Base-by-base conservation (phyloP, 2,329 filamentous ascomycete genomes). In the Ustulina deusta region DNA sequence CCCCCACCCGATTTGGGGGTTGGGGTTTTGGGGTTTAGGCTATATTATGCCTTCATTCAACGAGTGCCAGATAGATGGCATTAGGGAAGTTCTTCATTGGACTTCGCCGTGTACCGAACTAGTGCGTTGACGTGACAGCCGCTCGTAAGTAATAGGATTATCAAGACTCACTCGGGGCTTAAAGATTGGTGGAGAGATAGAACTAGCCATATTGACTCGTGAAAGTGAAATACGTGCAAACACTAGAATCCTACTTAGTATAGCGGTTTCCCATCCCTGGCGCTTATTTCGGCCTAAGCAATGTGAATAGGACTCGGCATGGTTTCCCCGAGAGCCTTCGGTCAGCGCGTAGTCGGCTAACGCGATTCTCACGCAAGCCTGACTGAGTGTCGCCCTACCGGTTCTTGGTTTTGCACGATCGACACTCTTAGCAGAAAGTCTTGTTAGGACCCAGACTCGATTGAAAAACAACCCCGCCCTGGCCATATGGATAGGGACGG, bases 41-140 rank as follows among this genome's bases (percentile, higher is more conserved):
- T 67, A 60, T 66, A 67, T 67, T 66, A 67, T 67, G 2, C n/a
- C 44, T 40, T 46, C 7, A 52, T 25, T 34, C 48, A 44, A 29
- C 6, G 32, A 20, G 13, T 34, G 6, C 10, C 20, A 17, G n/a
- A 34, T 42, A 20, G 3, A 25, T 34, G 15, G 15, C 9, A 3
- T 22, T 27, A 13, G 1, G 10, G 46, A 11, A 27, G 10, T n/a
- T 25, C 11, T 52, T n/a, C 2, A 32, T 22, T 60, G 29, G 15
- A 6, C 2, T 29, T 22, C 10, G 3, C 7, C n/a, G 2, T 22
- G 20, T 27, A 11, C 6, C 20, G 5, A n/a, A 32, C 10, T 7
- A 13, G 11, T 22, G 20, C 2, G 34, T n/a, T 42, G 20, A n/a
- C 13, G 10, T 22, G 0, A 6, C 13, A 36, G 3, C 0, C 10